Evolutionary conservation across 768 basidiomycete genomes (phyloP).

Genomic region (Calvatia gigantea): DNA sequence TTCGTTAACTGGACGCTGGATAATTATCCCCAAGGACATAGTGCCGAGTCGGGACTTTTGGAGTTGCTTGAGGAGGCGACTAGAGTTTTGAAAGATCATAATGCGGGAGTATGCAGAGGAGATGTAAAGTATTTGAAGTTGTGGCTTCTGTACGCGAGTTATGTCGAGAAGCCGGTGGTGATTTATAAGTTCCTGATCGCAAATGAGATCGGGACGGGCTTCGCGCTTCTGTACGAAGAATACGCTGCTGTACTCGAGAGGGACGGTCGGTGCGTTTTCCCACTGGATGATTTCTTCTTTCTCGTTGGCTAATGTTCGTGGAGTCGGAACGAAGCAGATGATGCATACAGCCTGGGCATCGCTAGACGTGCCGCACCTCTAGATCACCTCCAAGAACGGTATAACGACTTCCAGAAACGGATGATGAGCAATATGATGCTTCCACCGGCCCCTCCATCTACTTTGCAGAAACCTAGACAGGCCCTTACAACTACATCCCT

Average conservation of each 20-base stretch:
- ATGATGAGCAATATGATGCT: slow-evolving; percentile 64
- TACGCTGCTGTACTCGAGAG: slow-evolving; percentile 83
- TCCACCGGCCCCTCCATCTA: slow-evolving; percentile 32
- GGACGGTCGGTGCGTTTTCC: slow-evolving; percentile 61
- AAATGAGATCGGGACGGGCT: slow-evolving; percentile 84
- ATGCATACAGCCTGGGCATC: slow-evolving; percentile 84
- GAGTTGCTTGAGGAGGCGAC: slow-evolving; percentile 93
- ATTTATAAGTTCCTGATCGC: slow-evolving; percentile 88
- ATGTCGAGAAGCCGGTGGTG: slow-evolving; percentile 85
- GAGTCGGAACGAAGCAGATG: slow-evolving; percentile 90
- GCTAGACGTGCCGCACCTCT: slow-evolving; percentile 77
- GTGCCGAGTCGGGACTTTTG: slow-evolving; percentile 84
- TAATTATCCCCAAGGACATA: slow-evolving; percentile 91
- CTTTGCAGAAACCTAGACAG: slow-evolving; percentile 28
- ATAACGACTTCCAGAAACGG: slow-evolving; percentile 87
- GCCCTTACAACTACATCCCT: slow-evolving; percentile 42
- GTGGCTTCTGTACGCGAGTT: slow-evolving; percentile 91
- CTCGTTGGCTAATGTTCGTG: slow-evolving; percentile 8
- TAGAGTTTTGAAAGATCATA: slow-evolving; percentile 72
- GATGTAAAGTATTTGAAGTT: slow-evolving; percentile 89
- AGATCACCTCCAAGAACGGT: slow-evolving; percentile 72
- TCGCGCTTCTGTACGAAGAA: slow-evolving; percentile 88
- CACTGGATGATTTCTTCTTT: slow-evolving; percentile 7
- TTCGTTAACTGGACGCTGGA: slow-evolving; percentile 92
- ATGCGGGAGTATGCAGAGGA: slow-evolving; percentile 67